These are phyloP conservation scores for Nakazawaea holstii DNA, from an alignment of 805 yeast species.

Conservation along the genomic window DNA sequence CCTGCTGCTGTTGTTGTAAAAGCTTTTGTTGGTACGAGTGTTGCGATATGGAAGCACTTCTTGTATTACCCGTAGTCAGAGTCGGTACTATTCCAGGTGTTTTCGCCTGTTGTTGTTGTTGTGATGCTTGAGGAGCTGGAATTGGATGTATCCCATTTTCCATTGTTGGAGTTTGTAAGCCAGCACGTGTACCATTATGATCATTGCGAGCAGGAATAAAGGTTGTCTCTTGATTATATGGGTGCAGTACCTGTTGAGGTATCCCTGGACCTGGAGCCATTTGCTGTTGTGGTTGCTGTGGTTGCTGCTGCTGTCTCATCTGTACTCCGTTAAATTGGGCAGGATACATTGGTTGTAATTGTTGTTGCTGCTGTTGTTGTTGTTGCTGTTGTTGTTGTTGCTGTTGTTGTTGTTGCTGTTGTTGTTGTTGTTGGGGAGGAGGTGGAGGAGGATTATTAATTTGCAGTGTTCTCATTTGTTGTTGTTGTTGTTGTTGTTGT, in stretches of 20 bases:
- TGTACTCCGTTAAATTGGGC: not conserved
- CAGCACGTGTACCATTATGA: not conserved
- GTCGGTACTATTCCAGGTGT: not conserved
- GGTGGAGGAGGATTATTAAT: too few species aligned
- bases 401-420: constrained; percentile 12
- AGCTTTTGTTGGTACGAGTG: not conserved
- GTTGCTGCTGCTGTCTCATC: constrained; percentile 5
- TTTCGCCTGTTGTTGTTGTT: not conserved
- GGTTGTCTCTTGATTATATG: constrained; percentile 3
- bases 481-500: not conserved
- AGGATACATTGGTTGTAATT: constrained; percentile 6
- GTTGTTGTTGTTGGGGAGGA: not conserved
- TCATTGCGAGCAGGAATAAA: constrained; percentile 3
- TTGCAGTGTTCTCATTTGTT: not conserved
- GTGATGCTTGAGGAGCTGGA: not conserved
- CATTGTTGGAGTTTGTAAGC: not conserved
- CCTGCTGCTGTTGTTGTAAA: constrained; percentile 4
- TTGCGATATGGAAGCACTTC: constrained; percentile 3
- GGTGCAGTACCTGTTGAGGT: constrained; percentile 5
- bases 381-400: constrained; percentile 13
- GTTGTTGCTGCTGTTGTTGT: constrained; percentile 13
- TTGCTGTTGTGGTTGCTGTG: not conserved
- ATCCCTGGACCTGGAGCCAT: not conserved
- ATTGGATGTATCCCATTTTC: not conserved
- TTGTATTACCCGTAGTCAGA: not conserved